A percentile compares a stretch with the other conserved stretches of the same genome.
Conservation (phyloP, 2,329 filamentous ascomycete genomes). For the Parastagonospora nodorum region DNA sequence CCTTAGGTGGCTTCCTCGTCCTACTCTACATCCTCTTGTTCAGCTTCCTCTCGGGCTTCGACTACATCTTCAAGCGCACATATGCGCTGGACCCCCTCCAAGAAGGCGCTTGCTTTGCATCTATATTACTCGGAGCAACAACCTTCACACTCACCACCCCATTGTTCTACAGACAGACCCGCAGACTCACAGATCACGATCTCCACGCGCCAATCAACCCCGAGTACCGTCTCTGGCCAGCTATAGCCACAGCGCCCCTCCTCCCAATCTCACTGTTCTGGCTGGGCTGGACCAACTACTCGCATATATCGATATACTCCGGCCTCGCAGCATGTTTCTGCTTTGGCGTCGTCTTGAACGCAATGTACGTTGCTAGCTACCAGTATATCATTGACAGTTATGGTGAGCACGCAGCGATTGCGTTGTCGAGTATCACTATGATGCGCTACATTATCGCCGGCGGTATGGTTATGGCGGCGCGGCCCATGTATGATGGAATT, state of each 20-base stretch:
- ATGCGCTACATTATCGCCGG: conserved; percentile 44
- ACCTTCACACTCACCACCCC: neutral
- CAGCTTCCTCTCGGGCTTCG: conserved; percentile 9
- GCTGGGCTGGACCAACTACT: conserved; percentile 13
- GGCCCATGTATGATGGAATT: conserved; percentile 48
- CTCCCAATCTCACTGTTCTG: conserved; percentile 76
- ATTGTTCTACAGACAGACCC: no score
- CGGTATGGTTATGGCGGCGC: conserved; percentile 47
- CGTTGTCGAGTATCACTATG: conserved; percentile 44
- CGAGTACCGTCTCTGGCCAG: conserved; percentile 78
- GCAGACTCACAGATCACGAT: no score
- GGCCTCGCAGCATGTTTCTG: conserved; percentile 73
- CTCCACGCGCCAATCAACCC: conserved; percentile 58
- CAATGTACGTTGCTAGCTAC: conserved; percentile 45
- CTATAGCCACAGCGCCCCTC: conserved; percentile 65
- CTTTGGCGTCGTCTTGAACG: conserved; percentile 63
- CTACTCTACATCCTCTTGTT: conserved; percentile 10
- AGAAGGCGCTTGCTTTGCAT: conserved; percentile 9
- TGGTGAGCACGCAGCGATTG: conserved; percentile 49
- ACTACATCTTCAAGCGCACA: conserved; percentile 9
- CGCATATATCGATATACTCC: neutral
- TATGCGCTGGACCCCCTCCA: conserved; percentile 3
- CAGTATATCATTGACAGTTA: conserved; percentile 49
- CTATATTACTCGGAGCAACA: conserved; percentile 5
- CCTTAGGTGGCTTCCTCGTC: conserved; percentile 2